A percentile compares a stretch with the other conserved stretches of the same genome.
phyloP scores from a whole-genome alignment of 345 rosid genomes.

The Salix koriyanagi region DNA sequence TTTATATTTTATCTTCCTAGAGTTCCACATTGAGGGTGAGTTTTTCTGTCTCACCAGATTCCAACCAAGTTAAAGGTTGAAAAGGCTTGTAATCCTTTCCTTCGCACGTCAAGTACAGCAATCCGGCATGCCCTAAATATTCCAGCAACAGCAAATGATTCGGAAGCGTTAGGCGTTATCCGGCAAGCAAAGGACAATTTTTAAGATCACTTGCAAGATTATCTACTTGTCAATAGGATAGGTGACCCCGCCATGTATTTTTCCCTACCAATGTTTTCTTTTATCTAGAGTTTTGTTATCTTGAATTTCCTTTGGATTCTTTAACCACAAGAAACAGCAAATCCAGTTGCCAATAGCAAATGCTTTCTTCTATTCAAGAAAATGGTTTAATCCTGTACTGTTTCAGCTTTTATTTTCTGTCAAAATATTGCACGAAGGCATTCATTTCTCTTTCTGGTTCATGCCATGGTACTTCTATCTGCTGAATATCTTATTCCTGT shows the following conservation, averaged over 20 bases:
- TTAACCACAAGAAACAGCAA: not conserved
- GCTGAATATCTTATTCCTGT: not conserved
- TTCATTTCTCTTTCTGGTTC: not conserved
- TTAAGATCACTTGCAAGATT: constrained; percentile 15
- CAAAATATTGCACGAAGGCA: not conserved
- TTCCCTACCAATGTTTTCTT: not conserved
- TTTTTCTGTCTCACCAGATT: constrained; percentile 39
- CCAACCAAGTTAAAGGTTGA: constrained; percentile 76
- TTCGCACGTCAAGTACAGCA: constrained; percentile 61
- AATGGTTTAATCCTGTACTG: not conserved
- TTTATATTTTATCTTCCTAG: not conserved
- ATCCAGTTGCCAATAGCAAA: not conserved
- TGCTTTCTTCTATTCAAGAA: not conserved
- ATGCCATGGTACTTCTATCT: not conserved
- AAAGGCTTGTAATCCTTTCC: constrained; percentile 90
- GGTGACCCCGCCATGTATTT: constrained; percentile 1
- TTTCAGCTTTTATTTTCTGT: not conserved
- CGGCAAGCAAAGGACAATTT: constrained; percentile 77
- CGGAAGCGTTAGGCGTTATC: constrained; percentile 64
- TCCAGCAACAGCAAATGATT: constrained; percentile 57
- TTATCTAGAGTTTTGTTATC: not conserved
- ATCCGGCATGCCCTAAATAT: constrained; percentile 60
- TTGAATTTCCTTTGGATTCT: not conserved
- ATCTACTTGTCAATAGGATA: constrained; percentile 40
- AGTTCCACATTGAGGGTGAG: not conserved